phyloP scores from a whole-genome alignment of 805 yeast species.

The Lachancea thermotolerans region DNA sequence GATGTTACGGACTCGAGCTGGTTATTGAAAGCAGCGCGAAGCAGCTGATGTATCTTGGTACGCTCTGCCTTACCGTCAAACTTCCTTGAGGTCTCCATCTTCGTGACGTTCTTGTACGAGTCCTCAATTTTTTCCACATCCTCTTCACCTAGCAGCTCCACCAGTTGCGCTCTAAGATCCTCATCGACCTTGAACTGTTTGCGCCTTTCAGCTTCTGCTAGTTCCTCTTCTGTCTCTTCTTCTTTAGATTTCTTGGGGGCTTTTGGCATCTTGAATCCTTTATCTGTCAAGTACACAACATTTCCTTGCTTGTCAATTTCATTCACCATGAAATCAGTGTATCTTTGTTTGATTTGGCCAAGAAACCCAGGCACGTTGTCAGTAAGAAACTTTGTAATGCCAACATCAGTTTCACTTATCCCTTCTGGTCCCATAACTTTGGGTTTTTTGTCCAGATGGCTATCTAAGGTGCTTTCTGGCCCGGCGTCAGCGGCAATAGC shows the following conservation, averaged over 20 bases:
- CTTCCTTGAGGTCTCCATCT: conserved; percentile 48
- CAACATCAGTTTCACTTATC: conserved; percentile 66
- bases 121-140: conserved; percentile 52
- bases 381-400: conserved; percentile 68
- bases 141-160: conserved; percentile 50
- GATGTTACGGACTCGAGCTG: conserved; percentile 77
- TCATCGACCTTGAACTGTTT: conserved; percentile 38
- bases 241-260: conserved; percentile 38
- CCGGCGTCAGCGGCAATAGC: not conserved
- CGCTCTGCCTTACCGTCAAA: conserved; percentile 68
- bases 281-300: conserved; percentile 70
- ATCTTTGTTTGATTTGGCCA: conserved; percentile 81
- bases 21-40: conserved; percentile 67
- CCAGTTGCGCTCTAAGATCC: conserved; percentile 42
- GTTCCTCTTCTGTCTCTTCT: conserved; percentile 33
- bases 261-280: conserved; percentile 57
- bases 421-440: not conserved
- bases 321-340: conserved; percentile 89
- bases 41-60: conserved; percentile 68
- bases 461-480: not conserved
- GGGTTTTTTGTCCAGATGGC: conserved; percentile 2
- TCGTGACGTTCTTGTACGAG: conserved; percentile 47
- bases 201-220: conserved; percentile 26
- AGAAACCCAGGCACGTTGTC: conserved; percentile 52
- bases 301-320: conserved; percentile 66